A percentile compares a stretch with the other conserved stretches of the same genome.
These are phyloP conservation scores for Pseudocercospora vitis DNA, from an alignment of 2,329 filamentous ascomycete genomes.

Conservation along the genomic window DNA sequence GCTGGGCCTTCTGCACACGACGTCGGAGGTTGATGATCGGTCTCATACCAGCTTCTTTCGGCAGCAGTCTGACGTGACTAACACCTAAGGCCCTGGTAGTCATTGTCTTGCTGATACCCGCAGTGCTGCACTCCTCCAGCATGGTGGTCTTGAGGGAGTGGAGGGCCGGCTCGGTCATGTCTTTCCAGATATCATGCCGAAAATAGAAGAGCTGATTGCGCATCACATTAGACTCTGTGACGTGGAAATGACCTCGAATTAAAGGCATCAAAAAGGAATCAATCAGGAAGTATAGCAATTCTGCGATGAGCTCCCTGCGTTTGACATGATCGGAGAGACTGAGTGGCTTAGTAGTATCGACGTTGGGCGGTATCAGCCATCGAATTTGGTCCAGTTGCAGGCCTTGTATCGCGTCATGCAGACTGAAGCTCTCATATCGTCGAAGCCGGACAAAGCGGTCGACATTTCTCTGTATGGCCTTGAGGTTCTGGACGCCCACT, in stretches of 20 bases:
- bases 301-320: slow-evolving; percentile 73
- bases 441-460: slow-evolving; percentile 75
- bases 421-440: slow-evolving; percentile 74
- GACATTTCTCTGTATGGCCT: slow-evolving; percentile 64
- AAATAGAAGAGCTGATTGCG: slow-evolving; percentile 88
- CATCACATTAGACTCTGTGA: slow-evolving; percentile 83
- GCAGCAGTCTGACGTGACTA: slow-evolving; percentile 76
- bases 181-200: slow-evolving; percentile 87
- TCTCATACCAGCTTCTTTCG: slow-evolving; percentile 73
- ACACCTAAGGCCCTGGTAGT: slow-evolving; percentile 67
- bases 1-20: slow-evolving; percentile 54
- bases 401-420: slow-evolving; percentile 75
- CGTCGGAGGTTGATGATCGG: slow-evolving; percentile 85
- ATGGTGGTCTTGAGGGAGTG: slow-evolving; percentile 65
- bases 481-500: slow-evolving; percentile 59
- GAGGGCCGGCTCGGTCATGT: slow-evolving; percentile 72
- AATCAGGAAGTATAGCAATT: slow-evolving; percentile 89
- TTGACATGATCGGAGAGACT: slow-evolving; percentile 73
- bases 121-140: slow-evolving; percentile 72
- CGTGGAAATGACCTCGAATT: slow-evolving; percentile 84
- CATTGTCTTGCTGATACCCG: slow-evolving; percentile 59
- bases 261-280: slow-evolving; percentile 89
- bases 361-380: slow-evolving; percentile 67
- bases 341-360: slow-evolving; percentile 53
- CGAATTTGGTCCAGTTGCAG: slow-evolving; percentile 54